Evolutionary conservation across 2,329 filamentous ascomycete species (phyloP).

Genomic region (Aspergillus quadricinctus): DNA sequence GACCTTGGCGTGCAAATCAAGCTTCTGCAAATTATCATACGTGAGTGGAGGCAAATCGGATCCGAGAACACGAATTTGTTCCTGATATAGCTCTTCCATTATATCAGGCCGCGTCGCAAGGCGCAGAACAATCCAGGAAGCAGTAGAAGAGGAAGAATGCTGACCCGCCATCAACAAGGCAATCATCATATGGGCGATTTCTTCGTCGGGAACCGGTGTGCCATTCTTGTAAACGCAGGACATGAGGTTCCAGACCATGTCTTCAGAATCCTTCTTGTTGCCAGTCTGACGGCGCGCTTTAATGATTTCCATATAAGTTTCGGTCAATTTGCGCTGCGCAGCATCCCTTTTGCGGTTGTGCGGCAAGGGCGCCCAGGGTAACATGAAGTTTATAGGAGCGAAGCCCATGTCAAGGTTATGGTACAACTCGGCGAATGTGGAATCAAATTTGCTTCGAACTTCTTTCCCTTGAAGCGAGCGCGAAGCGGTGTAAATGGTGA

Average conservation of each 20-base stretch:
- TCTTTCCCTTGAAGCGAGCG: constrained; percentile 80
- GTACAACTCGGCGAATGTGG: constrained; percentile 74
- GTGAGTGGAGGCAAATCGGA: constrained; percentile 68
- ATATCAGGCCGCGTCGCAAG: constrained; percentile 76
- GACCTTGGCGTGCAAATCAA: constrained; percentile 77
- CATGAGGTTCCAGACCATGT: constrained; percentile 93
- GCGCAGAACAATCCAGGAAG: constrained; percentile 78
- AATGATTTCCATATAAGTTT: constrained; percentile 80
- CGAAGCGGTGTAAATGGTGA: constrained; percentile 86
- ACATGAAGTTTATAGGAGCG: constrained; percentile 81
- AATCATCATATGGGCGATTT: constrained; percentile 92
- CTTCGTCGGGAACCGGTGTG: constrained; percentile 70
- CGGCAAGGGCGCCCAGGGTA: constrained; percentile 84
- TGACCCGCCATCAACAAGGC: constrained; percentile 88
- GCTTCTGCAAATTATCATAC: constrained; percentile 72
- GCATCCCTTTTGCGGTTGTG: constrained; percentile 78
- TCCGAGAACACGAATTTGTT: constrained; percentile 72
- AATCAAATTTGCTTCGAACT: constrained; percentile 75
- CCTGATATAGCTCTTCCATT: constrained; percentile 74
- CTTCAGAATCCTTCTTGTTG: constrained; percentile 53
- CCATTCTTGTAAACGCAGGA: constrained; percentile 80
- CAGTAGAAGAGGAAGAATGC: constrained; percentile 80
- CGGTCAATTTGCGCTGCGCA: constrained; percentile 74
- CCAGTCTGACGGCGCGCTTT: constrained; percentile 60
- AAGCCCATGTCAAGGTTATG: constrained; percentile 90